A percentile compares a stretch with the other conserved stretches of the same genome.
These are phyloP conservation scores for Mycena indigotica DNA, from an alignment of 768 basidiomycete genomes.

Conservation along the genomic window DNA sequence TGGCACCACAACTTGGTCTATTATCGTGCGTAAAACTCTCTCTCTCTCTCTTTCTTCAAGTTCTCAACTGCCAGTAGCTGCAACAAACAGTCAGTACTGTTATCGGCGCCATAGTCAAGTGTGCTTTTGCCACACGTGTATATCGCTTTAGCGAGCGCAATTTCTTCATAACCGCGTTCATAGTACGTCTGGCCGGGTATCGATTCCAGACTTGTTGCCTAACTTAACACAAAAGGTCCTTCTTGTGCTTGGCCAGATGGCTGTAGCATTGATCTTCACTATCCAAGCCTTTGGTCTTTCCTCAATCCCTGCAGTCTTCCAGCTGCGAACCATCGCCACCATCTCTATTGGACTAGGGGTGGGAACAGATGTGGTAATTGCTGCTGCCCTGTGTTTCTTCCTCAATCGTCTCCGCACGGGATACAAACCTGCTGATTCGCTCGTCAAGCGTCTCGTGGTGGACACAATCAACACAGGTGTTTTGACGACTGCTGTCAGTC, in stretches of 20 bases:
- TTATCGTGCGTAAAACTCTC: constrained; percentile 43
- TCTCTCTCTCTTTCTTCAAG: constrained; percentile 1
- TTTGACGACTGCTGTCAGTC: constrained; percentile 53
- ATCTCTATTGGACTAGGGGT: constrained; percentile 56
- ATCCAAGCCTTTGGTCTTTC: constrained; percentile 42
- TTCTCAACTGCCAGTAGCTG: constrained; percentile 33
- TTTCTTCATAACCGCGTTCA: not conserved
- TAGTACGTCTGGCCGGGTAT: not conserved
- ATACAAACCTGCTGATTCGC: constrained; percentile 50
- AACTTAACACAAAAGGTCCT: constrained; percentile 34
- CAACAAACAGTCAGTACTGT: constrained; percentile 45
- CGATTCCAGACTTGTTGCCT: not conserved
- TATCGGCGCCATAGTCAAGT: constrained; percentile 61
- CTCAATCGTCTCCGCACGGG: constrained; percentile 59
- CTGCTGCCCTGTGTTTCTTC: constrained; percentile 59
- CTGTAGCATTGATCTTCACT: constrained; percentile 39
- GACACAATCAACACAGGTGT: constrained; percentile 71
- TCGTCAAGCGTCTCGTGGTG: constrained; percentile 56
- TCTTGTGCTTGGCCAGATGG: constrained; percentile 52
- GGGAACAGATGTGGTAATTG: constrained; percentile 60
- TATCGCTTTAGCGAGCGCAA: constrained; percentile 4
- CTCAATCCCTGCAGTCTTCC: constrained; percentile 42
- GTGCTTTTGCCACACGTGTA: constrained; percentile 6
- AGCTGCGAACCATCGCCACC: constrained; percentile 52
- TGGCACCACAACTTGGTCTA: constrained; percentile 50